Conservation (phyloP, 2,329 filamentous ascomycete species). For the Fusarium circinatum region DNA sequence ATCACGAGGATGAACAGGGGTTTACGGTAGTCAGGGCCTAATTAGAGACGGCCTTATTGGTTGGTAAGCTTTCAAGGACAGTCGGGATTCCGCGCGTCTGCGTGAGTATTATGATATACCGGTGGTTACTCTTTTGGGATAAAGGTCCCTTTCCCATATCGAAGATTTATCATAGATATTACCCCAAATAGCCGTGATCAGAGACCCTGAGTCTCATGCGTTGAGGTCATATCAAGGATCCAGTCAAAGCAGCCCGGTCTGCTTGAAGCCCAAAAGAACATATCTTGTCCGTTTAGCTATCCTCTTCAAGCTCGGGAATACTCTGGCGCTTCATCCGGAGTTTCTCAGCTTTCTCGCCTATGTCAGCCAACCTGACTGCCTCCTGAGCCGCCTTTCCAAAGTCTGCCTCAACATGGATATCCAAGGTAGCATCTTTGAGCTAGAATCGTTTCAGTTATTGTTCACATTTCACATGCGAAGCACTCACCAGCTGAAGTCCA, state of each 20-base stretch:
- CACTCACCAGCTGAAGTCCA: constrained; percentile 54
- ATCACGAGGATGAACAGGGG: not conserved
- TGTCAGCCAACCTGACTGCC: constrained; percentile 48
- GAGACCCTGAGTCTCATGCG: not conserved
- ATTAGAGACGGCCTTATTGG: not conserved
- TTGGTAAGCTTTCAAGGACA: not conserved
- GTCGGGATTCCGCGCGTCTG: not conserved
- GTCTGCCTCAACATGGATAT: constrained; percentile 51
- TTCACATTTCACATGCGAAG: fast-evolving
- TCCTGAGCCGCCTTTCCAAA: constrained; percentile 51
- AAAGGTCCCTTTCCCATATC: not conserved
- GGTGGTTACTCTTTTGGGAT: not conserved
- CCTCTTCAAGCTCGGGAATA: not conserved
- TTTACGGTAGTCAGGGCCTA: fast-evolving
- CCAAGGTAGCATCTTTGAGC: constrained; percentile 50
- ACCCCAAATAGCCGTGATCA: too few species aligned
- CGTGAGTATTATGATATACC: not conserved
- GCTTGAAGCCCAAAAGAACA: fast-evolving
- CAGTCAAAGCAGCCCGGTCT: too few species aligned
- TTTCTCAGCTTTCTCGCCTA: not conserved
- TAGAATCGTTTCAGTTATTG: constrained; percentile 5
- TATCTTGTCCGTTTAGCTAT: not conserved
- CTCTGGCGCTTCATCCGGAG: not conserved
- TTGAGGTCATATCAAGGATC: too few species aligned
- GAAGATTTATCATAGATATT: not conserved